phyloP scores from a whole-genome alignment of 768 basidiomycete genomes.

The Lentinula aciculospora region DNA sequence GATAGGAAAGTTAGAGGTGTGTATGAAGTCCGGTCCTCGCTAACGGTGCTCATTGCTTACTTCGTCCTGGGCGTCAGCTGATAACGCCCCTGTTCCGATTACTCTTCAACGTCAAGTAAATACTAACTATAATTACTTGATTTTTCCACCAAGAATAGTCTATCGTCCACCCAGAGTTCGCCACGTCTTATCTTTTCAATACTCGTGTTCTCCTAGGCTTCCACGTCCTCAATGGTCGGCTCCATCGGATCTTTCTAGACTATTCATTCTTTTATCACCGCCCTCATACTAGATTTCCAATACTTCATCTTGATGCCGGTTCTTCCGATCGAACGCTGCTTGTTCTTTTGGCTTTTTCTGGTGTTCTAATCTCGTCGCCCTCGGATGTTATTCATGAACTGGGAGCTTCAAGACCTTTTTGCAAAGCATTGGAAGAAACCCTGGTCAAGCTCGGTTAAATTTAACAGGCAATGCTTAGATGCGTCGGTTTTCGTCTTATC shows the following conservation, averaged over 20 bases:
- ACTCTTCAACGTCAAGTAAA: background rate
- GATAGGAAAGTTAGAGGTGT: background rate
- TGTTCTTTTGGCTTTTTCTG: background rate
- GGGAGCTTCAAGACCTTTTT: no score
- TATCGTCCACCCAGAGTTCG: background rate
- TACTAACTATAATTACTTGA: background rate
- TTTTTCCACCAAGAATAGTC: background rate
- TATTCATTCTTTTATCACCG: background rate
- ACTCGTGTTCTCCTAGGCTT: background rate
- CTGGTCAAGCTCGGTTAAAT: no score
- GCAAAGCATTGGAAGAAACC: no score
- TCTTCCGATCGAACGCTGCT: background rate
- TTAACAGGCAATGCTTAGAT: no score
- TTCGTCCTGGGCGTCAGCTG: background rate
- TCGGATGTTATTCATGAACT: no score
- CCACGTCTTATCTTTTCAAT: background rate
- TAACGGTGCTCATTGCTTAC: no score
- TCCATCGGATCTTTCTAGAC: background rate
- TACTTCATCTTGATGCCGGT: background rate
- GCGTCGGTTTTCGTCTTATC: no score
- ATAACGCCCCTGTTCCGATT: background rate
- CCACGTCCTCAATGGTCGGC: background rate
- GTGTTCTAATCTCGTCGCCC: background rate
- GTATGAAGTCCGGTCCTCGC: no score
- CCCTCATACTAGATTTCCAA: background rate